Percentiles rank a stretch among this genome's conserved stretches.
These are phyloP conservation scores for Calocera viscosa DNA, from an alignment of 768 basidiomycete genomes.

Conservation along the genomic window DNA sequence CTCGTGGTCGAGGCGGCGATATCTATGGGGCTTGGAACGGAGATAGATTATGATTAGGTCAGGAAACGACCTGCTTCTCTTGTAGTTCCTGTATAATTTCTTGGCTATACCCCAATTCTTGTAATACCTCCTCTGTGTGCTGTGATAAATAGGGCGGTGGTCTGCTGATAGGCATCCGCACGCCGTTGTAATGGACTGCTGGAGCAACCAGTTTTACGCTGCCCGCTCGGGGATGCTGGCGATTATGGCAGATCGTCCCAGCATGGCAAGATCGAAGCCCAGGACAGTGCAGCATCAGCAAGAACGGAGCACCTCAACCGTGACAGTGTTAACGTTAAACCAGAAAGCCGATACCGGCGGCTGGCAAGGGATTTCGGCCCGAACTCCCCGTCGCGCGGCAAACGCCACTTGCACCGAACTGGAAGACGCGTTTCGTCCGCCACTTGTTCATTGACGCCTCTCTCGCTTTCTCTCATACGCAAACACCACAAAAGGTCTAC, in stretches of 20 bases:
- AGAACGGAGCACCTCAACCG: conserved; percentile 80
- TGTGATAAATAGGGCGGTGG: conserved; percentile 84
- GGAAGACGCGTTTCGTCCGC: not conserved
- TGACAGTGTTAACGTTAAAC: too few species aligned
- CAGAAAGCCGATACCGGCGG: too few species aligned
- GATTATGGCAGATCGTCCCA: not conserved
- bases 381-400: too few species aligned
- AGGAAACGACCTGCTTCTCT: conserved; percentile 31
- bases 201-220: conserved; percentile 69
- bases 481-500: not conserved
- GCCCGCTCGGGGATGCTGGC: conserved; percentile 57
- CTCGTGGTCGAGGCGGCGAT: conserved; percentile 54
- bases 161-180: conserved; percentile 55
- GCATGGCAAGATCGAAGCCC: conserved; percentile 14
- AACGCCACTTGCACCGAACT: too few species aligned
- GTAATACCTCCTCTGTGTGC: conserved; percentile 61
- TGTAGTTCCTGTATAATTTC: conserved; percentile 36
- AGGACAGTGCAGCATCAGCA: not conserved
- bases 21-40: conserved; percentile 39
- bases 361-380: too few species aligned
- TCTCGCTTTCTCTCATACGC: not conserved
- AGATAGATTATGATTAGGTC: conserved; percentile 37
- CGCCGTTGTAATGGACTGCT: conserved; percentile 69
- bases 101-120: conserved; percentile 34
- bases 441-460: not conserved